A percentile compares a stretch with the other conserved stretches of the same genome.
Evolutionary conservation across 495 filamentous ascomycete species (phyloP).

Genomic region (Amorphotheca resinae): DNA sequence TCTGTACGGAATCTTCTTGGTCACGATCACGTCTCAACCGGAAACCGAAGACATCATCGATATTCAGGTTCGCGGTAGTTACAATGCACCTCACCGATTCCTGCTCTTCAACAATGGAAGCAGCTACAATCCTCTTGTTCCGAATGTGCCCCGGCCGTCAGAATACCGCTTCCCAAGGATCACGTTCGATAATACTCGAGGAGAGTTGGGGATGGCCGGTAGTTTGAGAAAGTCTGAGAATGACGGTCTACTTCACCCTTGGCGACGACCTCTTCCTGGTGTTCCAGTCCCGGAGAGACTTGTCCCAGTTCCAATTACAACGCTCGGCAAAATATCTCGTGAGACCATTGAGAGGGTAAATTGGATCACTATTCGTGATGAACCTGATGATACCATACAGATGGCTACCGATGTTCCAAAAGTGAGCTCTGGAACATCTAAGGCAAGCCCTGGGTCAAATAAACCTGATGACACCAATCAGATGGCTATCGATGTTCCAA

Average conservation of each 20-base stretch:
- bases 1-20: not conserved
- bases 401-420: too few relatives aligned
- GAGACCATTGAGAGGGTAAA: too few relatives aligned
- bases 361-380: too few relatives aligned
- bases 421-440: too few relatives aligned
- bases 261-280: not conserved
- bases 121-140: not conserved
- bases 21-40: not conserved
- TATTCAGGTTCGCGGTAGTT: not conserved
- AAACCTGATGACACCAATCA: too few relatives aligned
- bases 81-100: not conserved
- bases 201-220: not conserved
- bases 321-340: too few relatives aligned
- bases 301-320: not conserved
- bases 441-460: too few relatives aligned
- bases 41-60: not conserved
- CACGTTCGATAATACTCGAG: not conserved
- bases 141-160: not conserved
- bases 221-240: not conserved
- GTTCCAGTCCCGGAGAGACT: not conserved
- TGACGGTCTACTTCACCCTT: not conserved
- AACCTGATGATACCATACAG: too few relatives aligned
- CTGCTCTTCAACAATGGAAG: not conserved
- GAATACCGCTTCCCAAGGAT: not conserved
- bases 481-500: too few relatives aligned